These are phyloP conservation scores for Colletotrichum endophyticum DNA, from an alignment of 2,329 filamentous ascomycete species.

Conservation along the genomic window DNA sequence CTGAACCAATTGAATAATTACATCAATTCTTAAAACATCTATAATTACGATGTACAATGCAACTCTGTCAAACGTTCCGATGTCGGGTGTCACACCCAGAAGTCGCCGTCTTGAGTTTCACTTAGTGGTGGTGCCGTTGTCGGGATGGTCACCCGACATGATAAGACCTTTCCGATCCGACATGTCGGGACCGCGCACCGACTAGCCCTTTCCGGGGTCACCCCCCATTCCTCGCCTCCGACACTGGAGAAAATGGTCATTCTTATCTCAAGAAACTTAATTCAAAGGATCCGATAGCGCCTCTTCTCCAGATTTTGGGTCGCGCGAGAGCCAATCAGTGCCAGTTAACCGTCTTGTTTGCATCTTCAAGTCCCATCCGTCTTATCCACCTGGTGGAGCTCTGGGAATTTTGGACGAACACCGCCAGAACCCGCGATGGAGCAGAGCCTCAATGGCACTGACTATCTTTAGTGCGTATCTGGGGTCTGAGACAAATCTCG, in stretches of 20 bases:
- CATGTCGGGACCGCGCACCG: slow-evolving; percentile 1
- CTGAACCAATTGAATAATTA: background rate
- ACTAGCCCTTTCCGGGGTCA: background rate
- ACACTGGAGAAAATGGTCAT: background rate
- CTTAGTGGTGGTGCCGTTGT: background rate
- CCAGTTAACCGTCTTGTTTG: background rate
- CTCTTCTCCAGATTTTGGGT: background rate
- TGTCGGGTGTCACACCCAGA: background rate
- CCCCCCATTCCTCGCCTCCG: background rate
- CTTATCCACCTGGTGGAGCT: background rate
- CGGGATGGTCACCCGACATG: slow-evolving; percentile 1
- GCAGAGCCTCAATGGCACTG: background rate
- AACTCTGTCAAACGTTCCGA: background rate
- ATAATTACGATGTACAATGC: background rate
- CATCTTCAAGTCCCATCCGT: background rate
- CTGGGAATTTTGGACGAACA: background rate
- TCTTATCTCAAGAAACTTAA: slow-evolving; percentile 15
- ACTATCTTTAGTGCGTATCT: background rate
- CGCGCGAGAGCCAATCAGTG: background rate
- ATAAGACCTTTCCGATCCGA: slow-evolving; percentile 9
- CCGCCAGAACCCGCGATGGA: background rate
- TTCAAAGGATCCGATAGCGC: background rate
- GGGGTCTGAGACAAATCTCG: background rate
- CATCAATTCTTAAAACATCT: background rate
- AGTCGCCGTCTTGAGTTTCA: background rate